Conservation (phyloP, 192 early-diverging fungal species). For the Rhizophlyctis rosea region DNA sequence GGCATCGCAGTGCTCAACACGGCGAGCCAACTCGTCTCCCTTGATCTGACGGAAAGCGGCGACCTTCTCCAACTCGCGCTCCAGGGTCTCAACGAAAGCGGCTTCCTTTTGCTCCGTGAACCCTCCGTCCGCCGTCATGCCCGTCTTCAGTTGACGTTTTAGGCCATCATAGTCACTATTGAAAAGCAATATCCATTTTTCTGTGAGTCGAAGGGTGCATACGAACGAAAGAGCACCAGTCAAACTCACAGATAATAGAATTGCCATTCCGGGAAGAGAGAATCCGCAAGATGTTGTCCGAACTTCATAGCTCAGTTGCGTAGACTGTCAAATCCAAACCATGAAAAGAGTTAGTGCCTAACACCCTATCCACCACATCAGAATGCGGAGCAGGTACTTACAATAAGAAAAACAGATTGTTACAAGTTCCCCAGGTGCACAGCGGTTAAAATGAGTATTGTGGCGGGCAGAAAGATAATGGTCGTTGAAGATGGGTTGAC, state of each 20-base stretch:
- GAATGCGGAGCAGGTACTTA: too few relatives aligned
- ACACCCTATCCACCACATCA: too few relatives aligned
- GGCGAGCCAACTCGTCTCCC: constrained; percentile 48
- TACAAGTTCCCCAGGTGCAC: too few relatives aligned
- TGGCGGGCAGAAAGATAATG: too few relatives aligned
- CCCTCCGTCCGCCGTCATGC: constrained; percentile 40
- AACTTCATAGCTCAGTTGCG: too few relatives aligned
- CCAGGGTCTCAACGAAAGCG: constrained; percentile 79
- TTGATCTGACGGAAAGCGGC: constrained; percentile 51
- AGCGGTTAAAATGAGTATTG: too few relatives aligned
- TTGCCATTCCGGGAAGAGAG: constrained; percentile 82
- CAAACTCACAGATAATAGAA: constrained; percentile 52
- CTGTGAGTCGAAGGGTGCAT: background rate
- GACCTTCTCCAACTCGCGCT: constrained; percentile 89
- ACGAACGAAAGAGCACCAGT: background rate
- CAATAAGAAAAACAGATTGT: too few relatives aligned
- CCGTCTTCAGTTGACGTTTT: constrained; percentile 77
- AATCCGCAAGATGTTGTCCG: constrained; percentile 77
- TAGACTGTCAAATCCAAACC: too few relatives aligned
- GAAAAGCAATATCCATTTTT: background rate
- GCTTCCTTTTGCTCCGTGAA: constrained; percentile 85
- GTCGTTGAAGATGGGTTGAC: too few relatives aligned
- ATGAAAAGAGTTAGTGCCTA: too few relatives aligned
- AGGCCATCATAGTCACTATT: constrained; percentile 72
- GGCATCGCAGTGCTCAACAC: constrained; percentile 45